Evolutionary conservation across 2,329 filamentous ascomycete species (phyloP).

Genomic region (Aspergillus sp.): DNA sequence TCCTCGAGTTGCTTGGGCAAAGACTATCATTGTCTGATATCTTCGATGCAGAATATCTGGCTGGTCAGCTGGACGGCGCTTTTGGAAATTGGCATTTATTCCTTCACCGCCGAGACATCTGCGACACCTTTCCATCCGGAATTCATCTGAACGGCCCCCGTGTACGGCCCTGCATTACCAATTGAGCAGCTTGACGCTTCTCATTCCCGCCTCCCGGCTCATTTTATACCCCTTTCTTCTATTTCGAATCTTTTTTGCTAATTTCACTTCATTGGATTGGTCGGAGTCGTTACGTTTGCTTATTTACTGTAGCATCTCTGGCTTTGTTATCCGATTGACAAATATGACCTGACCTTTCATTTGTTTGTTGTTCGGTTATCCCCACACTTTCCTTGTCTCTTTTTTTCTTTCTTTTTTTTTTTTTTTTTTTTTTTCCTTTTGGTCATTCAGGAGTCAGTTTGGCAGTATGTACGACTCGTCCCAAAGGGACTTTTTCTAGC

Average conservation of each 20-base stretch:
- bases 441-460: not conserved
- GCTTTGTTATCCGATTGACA: not conserved
- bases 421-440: not conserved
- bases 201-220: conserved; percentile 4
- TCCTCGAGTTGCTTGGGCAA: conserved; percentile 1
- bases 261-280: not conserved
- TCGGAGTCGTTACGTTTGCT: not conserved
- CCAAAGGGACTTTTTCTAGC: not conserved
- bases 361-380: not conserved
- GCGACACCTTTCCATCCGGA: not conserved
- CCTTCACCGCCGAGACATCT: conserved; percentile 3
- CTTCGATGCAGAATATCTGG: conserved; percentile 12
- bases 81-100: conserved; percentile 5
- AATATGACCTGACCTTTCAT: not conserved
- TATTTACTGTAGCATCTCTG: conserved; percentile 1
- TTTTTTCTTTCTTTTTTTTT: not conserved
- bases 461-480: not conserved
- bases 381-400: not conserved
- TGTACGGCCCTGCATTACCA: conserved; percentile 3
- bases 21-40: not conserved
- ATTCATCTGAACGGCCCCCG: not conserved
- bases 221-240: conserved; percentile 10
- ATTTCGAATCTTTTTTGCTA: not conserved
- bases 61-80: conserved; percentile 15
- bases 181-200: conserved; percentile 10